A percentile compares a stretch with the other conserved stretches of the same genome.
Evolutionary conservation across 2,329 filamentous ascomycete species (phyloP).

Genomic region (Fusarium sp.): DNA sequence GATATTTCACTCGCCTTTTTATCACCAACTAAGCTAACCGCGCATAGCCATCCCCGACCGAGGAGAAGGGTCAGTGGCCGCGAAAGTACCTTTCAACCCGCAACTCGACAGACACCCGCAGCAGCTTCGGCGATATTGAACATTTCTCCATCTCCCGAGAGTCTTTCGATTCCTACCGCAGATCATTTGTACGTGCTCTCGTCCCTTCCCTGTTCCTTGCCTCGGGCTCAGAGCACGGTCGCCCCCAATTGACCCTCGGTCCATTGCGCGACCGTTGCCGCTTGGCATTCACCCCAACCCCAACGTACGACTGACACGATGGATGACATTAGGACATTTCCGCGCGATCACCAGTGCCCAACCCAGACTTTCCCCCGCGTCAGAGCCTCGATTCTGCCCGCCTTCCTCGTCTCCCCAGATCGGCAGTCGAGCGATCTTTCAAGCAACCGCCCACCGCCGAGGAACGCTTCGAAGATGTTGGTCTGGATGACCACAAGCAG

Average conservation of each 20-base stretch:
- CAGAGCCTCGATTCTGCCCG: constrained; percentile 84
- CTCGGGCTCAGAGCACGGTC: neutral
- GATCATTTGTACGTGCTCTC: constrained; percentile 81
- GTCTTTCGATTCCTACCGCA: constrained; percentile 95
- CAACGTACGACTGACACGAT: constrained; percentile 31
- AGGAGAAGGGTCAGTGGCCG: constrained; percentile 85
- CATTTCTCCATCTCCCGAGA: constrained; percentile 95
- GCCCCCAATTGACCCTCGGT: neutral
- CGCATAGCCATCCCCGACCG: constrained; percentile 82
- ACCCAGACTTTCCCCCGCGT: constrained; percentile 70
- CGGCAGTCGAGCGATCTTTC: constrained; percentile 68
- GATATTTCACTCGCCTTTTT: neutral
- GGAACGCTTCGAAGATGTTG: constrained; percentile 90
- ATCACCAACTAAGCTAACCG: constrained; percentile 12
- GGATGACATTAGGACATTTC: constrained; percentile 78
- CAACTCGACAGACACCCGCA: constrained; percentile 65
- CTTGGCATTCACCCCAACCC: neutral
- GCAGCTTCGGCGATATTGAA: constrained; percentile 83
- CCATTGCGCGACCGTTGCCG: neutral
- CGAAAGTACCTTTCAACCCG: constrained; percentile 63
- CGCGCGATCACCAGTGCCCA: constrained; percentile 80
- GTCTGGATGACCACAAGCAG: constrained; percentile 78
- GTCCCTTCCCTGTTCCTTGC: neutral
- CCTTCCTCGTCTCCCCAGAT: constrained; percentile 70
- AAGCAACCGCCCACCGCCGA: constrained; percentile 75